phyloP scores from a whole-genome alignment of 2,329 filamentous ascomycete genomes.

The Akanthomyces dipterigenus region DNA sequence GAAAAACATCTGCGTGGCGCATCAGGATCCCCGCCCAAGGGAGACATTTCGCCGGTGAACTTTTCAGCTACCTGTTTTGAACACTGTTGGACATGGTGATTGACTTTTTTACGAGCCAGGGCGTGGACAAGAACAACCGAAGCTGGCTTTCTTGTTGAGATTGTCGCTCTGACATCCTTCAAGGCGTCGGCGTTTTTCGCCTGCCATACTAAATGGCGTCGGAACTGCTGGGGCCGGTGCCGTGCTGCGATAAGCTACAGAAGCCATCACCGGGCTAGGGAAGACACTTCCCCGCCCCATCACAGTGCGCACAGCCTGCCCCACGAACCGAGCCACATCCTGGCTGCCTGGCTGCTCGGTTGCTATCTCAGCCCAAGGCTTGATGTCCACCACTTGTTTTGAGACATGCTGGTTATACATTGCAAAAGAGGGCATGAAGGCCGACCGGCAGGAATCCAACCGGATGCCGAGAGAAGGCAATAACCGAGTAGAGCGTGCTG shows the following conservation, averaged over 20 bases:
- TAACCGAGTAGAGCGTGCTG: neutral
- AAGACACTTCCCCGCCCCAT: slow-evolving; percentile 10
- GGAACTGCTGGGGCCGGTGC: neutral
- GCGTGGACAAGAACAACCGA: neutral
- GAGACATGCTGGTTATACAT: neutral
- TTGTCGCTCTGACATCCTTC: neutral
- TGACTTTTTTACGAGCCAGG: neutral
- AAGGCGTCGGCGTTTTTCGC: neutral
- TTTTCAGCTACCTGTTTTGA: neutral
- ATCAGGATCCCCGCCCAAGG: neutral
- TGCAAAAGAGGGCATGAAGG: neutral
- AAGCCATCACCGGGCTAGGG: slow-evolving; percentile 10
- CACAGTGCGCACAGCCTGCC: neutral
- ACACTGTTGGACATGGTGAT: neutral
- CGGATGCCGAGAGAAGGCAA: neutral
- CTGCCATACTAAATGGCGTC: neutral
- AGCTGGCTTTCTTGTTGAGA: neutral
- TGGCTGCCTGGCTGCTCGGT: neutral
- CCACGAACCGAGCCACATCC: slow-evolving; percentile 2
- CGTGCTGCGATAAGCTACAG: slow-evolving; percentile 9
- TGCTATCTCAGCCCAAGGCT: neutral
- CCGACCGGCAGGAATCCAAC: neutral
- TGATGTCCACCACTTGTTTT: neutral
- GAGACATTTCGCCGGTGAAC: neutral
- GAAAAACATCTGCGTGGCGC: neutral